A percentile compares a stretch with the other conserved stretches of the same genome.
These are phyloP conservation scores for Lepidium sativum DNA, from an alignment of 345 rosid genomes.

Conservation along the genomic window DNA sequence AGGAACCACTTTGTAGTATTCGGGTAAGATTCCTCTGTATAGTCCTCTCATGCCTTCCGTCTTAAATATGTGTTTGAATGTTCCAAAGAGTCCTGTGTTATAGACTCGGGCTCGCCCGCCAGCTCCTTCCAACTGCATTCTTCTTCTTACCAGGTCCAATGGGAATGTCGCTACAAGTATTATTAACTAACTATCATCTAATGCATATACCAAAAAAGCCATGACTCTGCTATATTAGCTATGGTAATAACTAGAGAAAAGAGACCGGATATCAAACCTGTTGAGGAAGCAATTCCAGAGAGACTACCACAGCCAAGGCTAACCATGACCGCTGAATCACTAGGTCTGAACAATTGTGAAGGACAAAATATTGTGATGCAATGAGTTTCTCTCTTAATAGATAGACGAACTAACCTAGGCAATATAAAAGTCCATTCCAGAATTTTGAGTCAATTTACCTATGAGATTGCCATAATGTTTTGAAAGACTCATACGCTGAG, in stretches of 20 bases:
- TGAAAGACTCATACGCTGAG: conserved; percentile 65
- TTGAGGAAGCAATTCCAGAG: conserved; percentile 91
- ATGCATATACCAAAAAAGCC: background rate
- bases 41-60: conserved; percentile 78
- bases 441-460: conserved; percentile 39
- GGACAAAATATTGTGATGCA: background rate
- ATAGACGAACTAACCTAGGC: conserved; percentile 1
- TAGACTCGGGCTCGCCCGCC: conserved; percentile 78
- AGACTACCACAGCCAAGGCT: conserved; percentile 91
- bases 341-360: conserved; percentile 41
- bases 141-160: conserved; percentile 84
- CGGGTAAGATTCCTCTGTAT: conserved; percentile 88
- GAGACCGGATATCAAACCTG: conserved; percentile 47
- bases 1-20: conserved; percentile 92
- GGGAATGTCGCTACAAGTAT: conserved; percentile 74
- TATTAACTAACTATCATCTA: conserved; percentile 3
- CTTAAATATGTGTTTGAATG: conserved; percentile 52
- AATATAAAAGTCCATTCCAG: background rate
- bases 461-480: conserved; percentile 59
- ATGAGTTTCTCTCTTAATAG: background rate
- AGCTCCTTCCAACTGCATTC: conserved; percentile 90
- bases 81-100: conserved; percentile 63
- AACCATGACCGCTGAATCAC: conserved; percentile 54
- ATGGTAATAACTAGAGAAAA: background rate
- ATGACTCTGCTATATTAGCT: background rate